A percentile compares a stretch with the other conserved stretches of the same genome.
These are phyloP conservation scores for Orbilia brochopaga DNA, from an alignment of 2,329 filamentous ascomycete species.

Conservation along the genomic window DNA sequence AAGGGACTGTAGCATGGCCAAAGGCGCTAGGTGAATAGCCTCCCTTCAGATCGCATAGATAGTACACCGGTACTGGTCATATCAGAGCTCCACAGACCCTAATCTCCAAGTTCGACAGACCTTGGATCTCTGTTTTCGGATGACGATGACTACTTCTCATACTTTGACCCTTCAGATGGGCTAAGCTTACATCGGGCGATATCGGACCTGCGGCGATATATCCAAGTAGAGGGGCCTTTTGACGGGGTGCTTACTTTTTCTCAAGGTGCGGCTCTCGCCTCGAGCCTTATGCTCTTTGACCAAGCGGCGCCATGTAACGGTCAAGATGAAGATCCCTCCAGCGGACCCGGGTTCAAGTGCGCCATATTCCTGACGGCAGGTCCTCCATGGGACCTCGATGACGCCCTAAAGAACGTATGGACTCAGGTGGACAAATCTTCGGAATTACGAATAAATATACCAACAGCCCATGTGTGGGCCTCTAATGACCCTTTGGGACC, in stretches of 20 bases:
- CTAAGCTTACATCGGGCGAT: slow-evolving; percentile 14
- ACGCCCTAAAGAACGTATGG: not conserved
- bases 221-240: slow-evolving; percentile 27
- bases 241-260: slow-evolving; percentile 28
- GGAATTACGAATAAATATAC: slow-evolving; percentile 18
- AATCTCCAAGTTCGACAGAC: slow-evolving; percentile 10
- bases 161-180: slow-evolving; percentile 24
- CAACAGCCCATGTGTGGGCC: slow-evolving; percentile 26
- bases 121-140: slow-evolving; percentile 31
- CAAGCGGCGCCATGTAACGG: not conserved
- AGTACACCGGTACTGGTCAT: not conserved
- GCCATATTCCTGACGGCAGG: slow-evolving; percentile 14
- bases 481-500: slow-evolving; percentile 8
- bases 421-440: not conserved
- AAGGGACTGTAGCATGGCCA: slow-evolving; percentile 31
- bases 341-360: slow-evolving; percentile 12
- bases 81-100: not conserved
- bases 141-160: slow-evolving; percentile 32
- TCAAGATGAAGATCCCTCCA: not conserved
- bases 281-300: not conserved
- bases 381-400: not conserved
- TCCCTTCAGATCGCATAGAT: too few species aligned
- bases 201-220: slow-evolving; percentile 19
- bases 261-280: slow-evolving; percentile 15
- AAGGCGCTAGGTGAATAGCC: slow-evolving; percentile 26